Evolutionary conservation across 257 asterid genomes (phyloP).

Genomic region (Solanum peruvianum): DNA sequence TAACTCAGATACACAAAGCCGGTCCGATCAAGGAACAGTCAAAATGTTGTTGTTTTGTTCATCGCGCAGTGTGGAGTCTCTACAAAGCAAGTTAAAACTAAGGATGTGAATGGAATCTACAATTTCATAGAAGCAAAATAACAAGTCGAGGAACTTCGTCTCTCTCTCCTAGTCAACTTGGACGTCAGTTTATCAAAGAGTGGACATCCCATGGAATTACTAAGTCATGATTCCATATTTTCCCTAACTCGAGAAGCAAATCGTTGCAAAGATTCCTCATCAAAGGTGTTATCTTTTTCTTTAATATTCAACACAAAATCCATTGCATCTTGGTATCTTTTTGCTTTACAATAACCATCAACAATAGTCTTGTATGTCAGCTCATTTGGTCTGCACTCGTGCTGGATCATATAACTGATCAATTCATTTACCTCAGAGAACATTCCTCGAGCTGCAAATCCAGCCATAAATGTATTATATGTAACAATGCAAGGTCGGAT

Average conservation of each 20-base stretch:
- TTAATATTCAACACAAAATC: conserved; percentile 51
- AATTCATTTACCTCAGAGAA: conserved; percentile 67
- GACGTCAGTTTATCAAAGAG: not conserved
- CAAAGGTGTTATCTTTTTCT: conserved; percentile 35
- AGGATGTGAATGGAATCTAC: not conserved
- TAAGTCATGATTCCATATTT: conserved; percentile 32
- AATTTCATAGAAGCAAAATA: not conserved
- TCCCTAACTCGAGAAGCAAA: conserved; percentile 52
- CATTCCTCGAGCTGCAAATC: conserved; percentile 56
- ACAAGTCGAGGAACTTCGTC: not conserved
- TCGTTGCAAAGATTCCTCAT: conserved; percentile 49
- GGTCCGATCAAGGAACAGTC: not conserved
- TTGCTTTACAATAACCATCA: conserved; percentile 83
- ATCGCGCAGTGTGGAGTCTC: not conserved
- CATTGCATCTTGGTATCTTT: conserved; percentile 49
- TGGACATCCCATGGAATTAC: not conserved
- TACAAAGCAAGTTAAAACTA: not conserved
- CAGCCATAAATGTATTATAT: conserved; percentile 77
- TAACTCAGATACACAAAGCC: not conserved
- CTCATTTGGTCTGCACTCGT: conserved; percentile 79
- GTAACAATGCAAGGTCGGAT: conserved; percentile 83
- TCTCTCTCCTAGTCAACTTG: not conserved
- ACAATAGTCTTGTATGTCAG: conserved; percentile 63
- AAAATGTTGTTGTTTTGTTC: not conserved
- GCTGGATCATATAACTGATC: conserved; percentile 65